A percentile compares a stretch with the other conserved stretches of the same genome.
These are phyloP conservation scores for Backusella sp. DNA, from an alignment of 192 early-diverging fungal species.

Conservation along the genomic window DNA sequence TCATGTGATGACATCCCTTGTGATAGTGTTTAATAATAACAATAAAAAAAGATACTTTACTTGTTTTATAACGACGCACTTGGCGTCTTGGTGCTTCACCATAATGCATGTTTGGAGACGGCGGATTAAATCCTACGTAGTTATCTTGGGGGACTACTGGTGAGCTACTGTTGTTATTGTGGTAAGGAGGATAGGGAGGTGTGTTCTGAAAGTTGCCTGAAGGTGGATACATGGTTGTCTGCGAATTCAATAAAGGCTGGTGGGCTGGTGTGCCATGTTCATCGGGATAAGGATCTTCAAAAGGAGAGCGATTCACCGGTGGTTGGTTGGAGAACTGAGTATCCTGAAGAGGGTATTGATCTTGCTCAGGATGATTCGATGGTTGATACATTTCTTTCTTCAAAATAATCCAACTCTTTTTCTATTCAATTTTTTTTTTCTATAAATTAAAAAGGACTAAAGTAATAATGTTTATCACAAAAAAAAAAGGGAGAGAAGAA, in stretches of 20 bases:
- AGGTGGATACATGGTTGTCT: constrained; percentile 21
- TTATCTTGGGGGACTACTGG: constrained; percentile 22
- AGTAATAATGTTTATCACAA: background rate
- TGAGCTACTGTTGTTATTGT: constrained; percentile 21
- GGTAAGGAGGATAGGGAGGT: constrained; percentile 16
- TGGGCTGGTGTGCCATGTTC: constrained; percentile 5
- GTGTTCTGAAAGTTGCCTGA: background rate
- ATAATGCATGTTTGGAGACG: constrained; percentile 35
- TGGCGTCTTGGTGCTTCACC: constrained; percentile 47
- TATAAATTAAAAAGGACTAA: background rate
- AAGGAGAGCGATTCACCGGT: constrained; percentile 20
- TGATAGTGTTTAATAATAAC: background rate
- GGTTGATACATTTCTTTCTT: constrained; percentile 22
- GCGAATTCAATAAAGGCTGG: constrained; percentile 24
- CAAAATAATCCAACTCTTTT: background rate
- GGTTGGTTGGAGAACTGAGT: constrained; percentile 31
- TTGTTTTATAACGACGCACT: constrained; percentile 52
- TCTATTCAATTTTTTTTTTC: background rate
- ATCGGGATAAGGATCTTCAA: constrained; percentile 34
- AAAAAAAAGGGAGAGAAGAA: background rate
- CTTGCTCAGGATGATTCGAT: constrained; percentile 15
- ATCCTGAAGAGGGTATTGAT: constrained; percentile 39
- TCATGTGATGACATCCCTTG: background rate
- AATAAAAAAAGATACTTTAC: constrained; percentile 22
- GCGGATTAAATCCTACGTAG: constrained; percentile 9